These are phyloP conservation scores for Acanthamoeba lenticulata DNA, from an alignment of 208 protist species.

Conservation along the genomic window DNA sequence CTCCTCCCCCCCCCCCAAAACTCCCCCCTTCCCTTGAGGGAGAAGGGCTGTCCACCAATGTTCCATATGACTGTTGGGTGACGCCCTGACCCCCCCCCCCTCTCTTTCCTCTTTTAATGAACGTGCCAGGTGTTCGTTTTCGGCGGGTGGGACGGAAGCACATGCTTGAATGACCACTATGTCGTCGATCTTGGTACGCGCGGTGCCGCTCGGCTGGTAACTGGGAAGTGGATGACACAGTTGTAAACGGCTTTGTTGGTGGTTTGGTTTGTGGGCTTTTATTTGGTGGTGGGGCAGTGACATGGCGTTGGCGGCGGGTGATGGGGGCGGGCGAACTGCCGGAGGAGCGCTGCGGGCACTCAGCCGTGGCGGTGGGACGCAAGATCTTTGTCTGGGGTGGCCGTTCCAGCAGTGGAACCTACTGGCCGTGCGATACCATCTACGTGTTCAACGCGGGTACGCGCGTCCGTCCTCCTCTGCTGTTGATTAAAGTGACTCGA, in stretches of 20 bases:
- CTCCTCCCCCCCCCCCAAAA: neutral
- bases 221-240: too few species aligned
- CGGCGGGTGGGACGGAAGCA: neutral
- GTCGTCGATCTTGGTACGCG: neutral
- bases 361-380: neutral
- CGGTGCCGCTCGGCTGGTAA: too few species aligned
- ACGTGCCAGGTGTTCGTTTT: conserved; percentile 24
- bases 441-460: conserved; percentile 18
- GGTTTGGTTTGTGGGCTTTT: neutral
- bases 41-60: too few species aligned
- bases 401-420: neutral
- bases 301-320: neutral
- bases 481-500: too few species aligned
- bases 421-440: neutral
- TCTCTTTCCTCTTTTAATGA: neutral
- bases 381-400: neutral
- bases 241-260: neutral
- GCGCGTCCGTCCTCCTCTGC: neutral
- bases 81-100: too few species aligned
- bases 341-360: conserved; percentile 12
- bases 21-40: neutral
- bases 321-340: neutral
- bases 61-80: too few species aligned
- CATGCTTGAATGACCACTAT: neutral
- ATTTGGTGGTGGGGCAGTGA: neutral